A percentile compares a stretch with the other conserved stretches of the same genome.
phyloP scores from a whole-genome alignment of 2,329 filamentous ascomycete species.

The Aspergillus phoenicis region DNA sequence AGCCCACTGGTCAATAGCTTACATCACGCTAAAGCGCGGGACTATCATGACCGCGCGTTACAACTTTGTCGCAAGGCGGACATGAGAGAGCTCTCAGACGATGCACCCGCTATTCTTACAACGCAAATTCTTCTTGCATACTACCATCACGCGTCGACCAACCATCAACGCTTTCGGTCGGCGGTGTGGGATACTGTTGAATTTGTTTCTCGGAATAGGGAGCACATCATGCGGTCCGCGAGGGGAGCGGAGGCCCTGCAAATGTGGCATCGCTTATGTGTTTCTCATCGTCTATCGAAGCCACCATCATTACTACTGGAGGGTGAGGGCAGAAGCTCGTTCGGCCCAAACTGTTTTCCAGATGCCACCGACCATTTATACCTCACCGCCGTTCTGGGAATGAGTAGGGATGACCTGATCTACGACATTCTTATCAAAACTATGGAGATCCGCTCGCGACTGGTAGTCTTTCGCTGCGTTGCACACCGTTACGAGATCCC shows the following conservation, averaged over 20 bases:
- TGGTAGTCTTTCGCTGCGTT: conserved; percentile 21
- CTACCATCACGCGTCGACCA: conserved; percentile 21
- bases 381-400: conserved; percentile 19
- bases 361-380: conserved; percentile 19
- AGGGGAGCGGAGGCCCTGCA: conserved; percentile 16
- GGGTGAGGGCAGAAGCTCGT: conserved; percentile 16
- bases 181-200: conserved; percentile 17
- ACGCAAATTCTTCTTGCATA: conserved; percentile 16
- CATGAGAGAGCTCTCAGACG: neutral
- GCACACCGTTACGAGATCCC: conserved; percentile 8
- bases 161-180: conserved; percentile 15
- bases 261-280: conserved; percentile 27
- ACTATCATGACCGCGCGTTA: conserved; percentile 10
- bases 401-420: conserved; percentile 24
- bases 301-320: conserved; percentile 22
- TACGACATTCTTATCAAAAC: conserved; percentile 28
- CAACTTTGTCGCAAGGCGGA: neutral
- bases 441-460: conserved; percentile 21
- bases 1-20: conserved; percentile 9
- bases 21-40: conserved; percentile 8
- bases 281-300: conserved; percentile 22
- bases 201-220: conserved; percentile 9
- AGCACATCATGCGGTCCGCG: neutral
- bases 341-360: conserved; percentile 13
- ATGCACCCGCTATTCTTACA: conserved; percentile 6